Evolutionary conservation across 805 yeast genomes (phyloP).

Genomic region (Kodamaea kaohsiungensis): DNA sequence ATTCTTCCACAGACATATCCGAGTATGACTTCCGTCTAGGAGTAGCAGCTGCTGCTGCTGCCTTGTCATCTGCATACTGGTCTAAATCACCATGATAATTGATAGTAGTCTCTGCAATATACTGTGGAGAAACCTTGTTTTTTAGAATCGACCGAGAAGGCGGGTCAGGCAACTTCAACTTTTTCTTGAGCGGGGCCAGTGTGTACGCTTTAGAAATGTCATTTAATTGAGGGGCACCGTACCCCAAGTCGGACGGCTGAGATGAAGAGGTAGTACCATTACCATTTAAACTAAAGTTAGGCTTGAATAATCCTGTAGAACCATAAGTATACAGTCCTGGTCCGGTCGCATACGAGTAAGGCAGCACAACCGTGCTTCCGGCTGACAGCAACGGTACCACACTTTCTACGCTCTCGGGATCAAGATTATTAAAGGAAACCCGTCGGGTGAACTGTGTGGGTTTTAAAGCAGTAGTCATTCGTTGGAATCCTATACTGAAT

Average conservation of each 20-base stretch:
- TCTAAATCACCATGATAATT: conserved; percentile 21
- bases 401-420: conserved; percentile 21
- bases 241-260: conserved; percentile 18
- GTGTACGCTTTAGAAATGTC: conserved; percentile 20
- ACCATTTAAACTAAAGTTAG: conserved; percentile 4
- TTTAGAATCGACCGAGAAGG: conserved; percentile 43
- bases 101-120: conserved; percentile 21
- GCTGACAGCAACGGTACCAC: conserved; percentile 1
- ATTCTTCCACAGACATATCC: conserved; percentile 55
- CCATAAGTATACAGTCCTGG: neutral
- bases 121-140: conserved; percentile 30
- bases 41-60: conserved; percentile 7
- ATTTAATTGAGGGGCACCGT: conserved; percentile 18
- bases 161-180: conserved; percentile 26
- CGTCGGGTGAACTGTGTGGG: conserved; percentile 29
- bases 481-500: neutral
- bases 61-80: conserved; percentile 15
- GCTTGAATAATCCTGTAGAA: conserved; percentile 4
- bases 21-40: conserved; percentile 46
- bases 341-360: neutral
- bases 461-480: conserved; percentile 1
- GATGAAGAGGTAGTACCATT: neutral
- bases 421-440: conserved; percentile 47
- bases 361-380: conserved; percentile 6
- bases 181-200: conserved; percentile 14